Evolutionary conservation across 2,329 filamentous ascomycete species (phyloP).

Genomic region (Colletotrichum paranaense): DNA sequence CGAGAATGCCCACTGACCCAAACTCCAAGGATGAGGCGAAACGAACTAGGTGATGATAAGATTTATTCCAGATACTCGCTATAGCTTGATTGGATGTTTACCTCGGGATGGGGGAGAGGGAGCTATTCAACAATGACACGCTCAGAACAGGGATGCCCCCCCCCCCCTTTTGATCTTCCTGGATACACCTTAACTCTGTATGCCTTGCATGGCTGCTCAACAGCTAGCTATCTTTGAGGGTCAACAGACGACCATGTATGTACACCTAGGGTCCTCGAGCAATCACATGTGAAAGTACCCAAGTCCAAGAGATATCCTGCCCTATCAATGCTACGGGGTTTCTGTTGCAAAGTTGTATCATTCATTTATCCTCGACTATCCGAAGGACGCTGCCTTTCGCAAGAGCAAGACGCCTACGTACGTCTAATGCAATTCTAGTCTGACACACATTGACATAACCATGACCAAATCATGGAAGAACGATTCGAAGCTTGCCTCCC

Average conservation of each 20-base stretch:
- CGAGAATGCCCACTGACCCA: too few species aligned
- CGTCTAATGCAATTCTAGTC: slow-evolving; percentile 33
- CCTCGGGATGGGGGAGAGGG: background rate
- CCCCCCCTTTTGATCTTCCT: too few species aligned
- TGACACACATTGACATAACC: background rate
- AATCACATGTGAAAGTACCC: background rate
- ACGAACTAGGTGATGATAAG: too few species aligned
- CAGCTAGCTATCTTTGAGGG: background rate
- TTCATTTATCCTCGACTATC: background rate
- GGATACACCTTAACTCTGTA: too few species aligned
- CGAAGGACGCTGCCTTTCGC: slow-evolving; percentile 2
- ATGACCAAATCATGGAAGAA: background rate
- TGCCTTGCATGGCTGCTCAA: background rate
- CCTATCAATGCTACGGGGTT: background rate
- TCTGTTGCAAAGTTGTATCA: background rate
- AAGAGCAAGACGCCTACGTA: slow-evolving; percentile 1
- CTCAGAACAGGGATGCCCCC: background rate
- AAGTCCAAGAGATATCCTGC: background rate
- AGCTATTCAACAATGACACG: background rate
- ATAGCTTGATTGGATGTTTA: background rate
- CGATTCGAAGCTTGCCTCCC: slow-evolving; percentile 1
- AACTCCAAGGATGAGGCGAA: too few species aligned
- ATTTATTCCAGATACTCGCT: background rate
- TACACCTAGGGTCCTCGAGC: background rate
- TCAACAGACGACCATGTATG: background rate